Conservation (phyloP, 345 rosid species). For the Ceriops zippeliana region DNA sequence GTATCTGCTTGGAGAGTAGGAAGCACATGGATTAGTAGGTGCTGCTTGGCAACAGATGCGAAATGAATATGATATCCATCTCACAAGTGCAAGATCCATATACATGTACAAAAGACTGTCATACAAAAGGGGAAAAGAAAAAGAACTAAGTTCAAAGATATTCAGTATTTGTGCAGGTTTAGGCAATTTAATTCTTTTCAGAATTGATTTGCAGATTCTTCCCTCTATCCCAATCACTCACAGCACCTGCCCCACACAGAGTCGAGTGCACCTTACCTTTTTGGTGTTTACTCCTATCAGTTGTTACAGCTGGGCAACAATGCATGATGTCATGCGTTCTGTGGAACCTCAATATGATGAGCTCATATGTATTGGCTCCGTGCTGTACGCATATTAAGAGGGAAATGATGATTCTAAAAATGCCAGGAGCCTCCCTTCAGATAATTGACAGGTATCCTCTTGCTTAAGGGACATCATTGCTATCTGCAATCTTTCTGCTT, state of each 20-base stretch:
- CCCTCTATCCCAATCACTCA: not conserved
- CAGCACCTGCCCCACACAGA: too few relatives aligned
- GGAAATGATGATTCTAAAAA: not conserved
- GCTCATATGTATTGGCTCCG: not conserved
- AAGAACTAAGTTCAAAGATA: constrained; percentile 1
- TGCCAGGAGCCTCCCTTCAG: not conserved
- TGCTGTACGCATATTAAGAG: not conserved
- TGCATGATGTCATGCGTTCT: not conserved
- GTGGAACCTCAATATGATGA: not conserved
- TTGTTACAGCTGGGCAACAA: too few relatives aligned
- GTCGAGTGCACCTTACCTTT: too few relatives aligned
- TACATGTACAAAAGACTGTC: constrained; percentile 23
- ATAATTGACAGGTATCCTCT: not conserved
- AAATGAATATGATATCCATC: constrained; percentile 12
- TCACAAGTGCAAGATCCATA: constrained; percentile 17
- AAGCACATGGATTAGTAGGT: constrained; percentile 15
- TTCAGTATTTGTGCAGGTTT: constrained; percentile 21
- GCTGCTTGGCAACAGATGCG: constrained; percentile 18
- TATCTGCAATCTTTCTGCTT: not conserved
- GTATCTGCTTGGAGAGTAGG: constrained; percentile 14
- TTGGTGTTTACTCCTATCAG: too few relatives aligned
- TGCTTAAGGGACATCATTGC: not conserved
- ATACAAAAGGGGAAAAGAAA: constrained; percentile 21
- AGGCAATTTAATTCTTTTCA: constrained; percentile 39
- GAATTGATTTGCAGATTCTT: constrained; percentile 12